Percentiles rank a stretch among this genome's conserved stretches.
phyloP scores from a whole-genome alignment of 148 eudicot genomes.

The Vaccinium myrtillus region DNA sequence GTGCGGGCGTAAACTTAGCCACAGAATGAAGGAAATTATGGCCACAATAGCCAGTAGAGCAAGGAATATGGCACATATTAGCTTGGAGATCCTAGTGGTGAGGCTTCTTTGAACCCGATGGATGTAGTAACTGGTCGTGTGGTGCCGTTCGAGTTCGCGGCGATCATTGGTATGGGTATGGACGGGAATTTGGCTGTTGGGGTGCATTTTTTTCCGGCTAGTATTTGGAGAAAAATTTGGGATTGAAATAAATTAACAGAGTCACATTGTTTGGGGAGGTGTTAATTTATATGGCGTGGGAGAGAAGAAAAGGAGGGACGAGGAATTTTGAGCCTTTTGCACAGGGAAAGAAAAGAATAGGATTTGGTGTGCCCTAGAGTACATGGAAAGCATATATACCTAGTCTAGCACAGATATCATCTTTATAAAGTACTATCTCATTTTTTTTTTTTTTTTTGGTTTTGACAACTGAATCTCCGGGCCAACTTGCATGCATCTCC shows the following conservation, averaged over 20 bases:
- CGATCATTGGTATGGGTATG: slow-evolving; percentile 1
- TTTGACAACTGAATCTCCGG: no score
- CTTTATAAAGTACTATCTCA: neutral
- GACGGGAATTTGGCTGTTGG: slow-evolving; percentile 13
- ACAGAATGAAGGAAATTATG: slow-evolving; percentile 60
- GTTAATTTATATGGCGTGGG: neutral
- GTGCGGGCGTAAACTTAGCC: slow-evolving; percentile 83
- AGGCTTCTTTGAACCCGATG: slow-evolving; percentile 76
- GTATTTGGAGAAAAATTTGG: neutral
- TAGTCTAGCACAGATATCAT: neutral
- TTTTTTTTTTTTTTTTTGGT: neutral
- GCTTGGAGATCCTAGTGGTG: slow-evolving; percentile 64
- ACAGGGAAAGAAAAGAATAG: slow-evolving; percentile 28
- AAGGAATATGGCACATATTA: slow-evolving; percentile 64
- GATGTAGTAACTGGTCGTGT: slow-evolving; percentile 54
- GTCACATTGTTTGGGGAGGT: neutral
- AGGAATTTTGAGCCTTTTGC: neutral
- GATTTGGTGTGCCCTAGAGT: neutral
- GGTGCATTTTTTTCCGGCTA: slow-evolving; percentile 10
- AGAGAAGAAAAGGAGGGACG: neutral
- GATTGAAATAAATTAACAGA: neutral
- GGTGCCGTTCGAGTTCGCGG: slow-evolving; percentile 33
- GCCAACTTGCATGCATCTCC: no score
- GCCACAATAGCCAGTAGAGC: slow-evolving; percentile 51
- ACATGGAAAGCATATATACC: slow-evolving; percentile 13